Evolutionary conservation across 2,329 filamentous ascomycete species (phyloP).

Genomic region (Teratosphaeria viscida): DNA sequence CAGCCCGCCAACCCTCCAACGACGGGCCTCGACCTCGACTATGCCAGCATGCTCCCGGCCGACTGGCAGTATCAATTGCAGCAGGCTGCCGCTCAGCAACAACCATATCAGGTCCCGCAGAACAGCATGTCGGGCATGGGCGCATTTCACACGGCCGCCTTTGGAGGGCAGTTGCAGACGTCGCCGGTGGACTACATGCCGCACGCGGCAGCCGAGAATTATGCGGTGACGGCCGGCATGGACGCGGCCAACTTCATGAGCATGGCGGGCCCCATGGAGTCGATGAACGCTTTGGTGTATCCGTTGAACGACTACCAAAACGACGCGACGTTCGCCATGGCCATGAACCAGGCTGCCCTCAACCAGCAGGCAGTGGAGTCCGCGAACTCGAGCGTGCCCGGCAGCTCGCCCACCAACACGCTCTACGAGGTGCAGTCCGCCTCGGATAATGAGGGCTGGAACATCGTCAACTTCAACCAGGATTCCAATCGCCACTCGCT

Average conservation of each 20-base stretch:
- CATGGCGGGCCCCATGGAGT: constrained; percentile 33
- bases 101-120: constrained; percentile 22
- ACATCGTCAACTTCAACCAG: constrained; percentile 54
- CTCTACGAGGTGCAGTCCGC: constrained; percentile 81
- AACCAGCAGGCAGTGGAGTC: constrained; percentile 33
- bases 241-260: constrained; percentile 30
- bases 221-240: constrained; percentile 32
- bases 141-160: constrained; percentile 28
- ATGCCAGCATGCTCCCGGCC: constrained; percentile 23
- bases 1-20: constrained; percentile 22
- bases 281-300: constrained; percentile 33
- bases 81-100: constrained; percentile 12
- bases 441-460: constrained; percentile 76
- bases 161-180: constrained; percentile 31
- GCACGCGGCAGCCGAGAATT: constrained; percentile 25
- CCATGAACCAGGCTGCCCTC: constrained; percentile 34
- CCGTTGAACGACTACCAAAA: constrained; percentile 60
- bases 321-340: constrained; percentile 46
- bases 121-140: constrained; percentile 25
- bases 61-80: constrained; percentile 37
- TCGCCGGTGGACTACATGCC: constrained; percentile 41
- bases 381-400: constrained; percentile 30
- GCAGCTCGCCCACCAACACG: constrained; percentile 64
- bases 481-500: constrained; percentile 46
- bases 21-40: constrained; percentile 23